Percentiles rank a stretch among this genome's conserved stretches.
phyloP scores from a whole-genome alignment of 2,329 filamentous ascomycete species.

The Botryosphaeria agaves region DNA sequence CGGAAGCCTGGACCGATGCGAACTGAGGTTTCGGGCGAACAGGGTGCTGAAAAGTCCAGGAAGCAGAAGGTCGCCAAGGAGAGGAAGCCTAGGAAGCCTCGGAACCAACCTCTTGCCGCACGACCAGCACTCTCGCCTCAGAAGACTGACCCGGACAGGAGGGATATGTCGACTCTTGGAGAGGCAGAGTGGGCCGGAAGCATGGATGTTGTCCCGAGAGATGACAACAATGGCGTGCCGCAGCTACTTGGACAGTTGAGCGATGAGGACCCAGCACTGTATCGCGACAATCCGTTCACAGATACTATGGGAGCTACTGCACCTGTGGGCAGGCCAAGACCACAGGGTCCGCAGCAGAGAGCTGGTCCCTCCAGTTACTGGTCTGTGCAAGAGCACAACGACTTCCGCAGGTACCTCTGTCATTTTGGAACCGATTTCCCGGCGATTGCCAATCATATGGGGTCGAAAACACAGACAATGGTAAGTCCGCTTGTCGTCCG shows the following conservation, averaged over 20 bases:
- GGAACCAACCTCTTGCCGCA: conserved; percentile 22
- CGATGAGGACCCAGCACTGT: too few relatives aligned
- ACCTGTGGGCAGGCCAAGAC: conserved; percentile 13
- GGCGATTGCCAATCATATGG: conserved; percentile 61
- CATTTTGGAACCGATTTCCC: conserved; percentile 68
- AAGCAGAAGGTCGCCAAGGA: conserved; percentile 13
- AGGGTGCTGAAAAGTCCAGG: conserved; percentile 14
- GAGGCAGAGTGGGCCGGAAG: too few relatives aligned
- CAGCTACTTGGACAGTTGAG: too few relatives aligned
- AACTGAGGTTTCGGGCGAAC: conserved; percentile 8
- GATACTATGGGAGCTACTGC: conserved; percentile 14
- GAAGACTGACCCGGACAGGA: conserved; percentile 14
- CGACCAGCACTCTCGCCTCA: conserved; percentile 17
- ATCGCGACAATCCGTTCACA: too few relatives aligned
- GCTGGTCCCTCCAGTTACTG: conserved; percentile 65
- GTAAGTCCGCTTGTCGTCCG: conserved; percentile 30
- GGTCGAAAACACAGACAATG: conserved; percentile 76
- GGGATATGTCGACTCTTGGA: conserved; percentile 13
- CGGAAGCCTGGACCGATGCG: conserved; percentile 12
- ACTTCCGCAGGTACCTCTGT: conserved; percentile 54
- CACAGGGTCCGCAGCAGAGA: conserved; percentile 21
- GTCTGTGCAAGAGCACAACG: conserved; percentile 66
- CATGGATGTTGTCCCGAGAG: too few relatives aligned
- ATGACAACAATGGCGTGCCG: too few relatives aligned
- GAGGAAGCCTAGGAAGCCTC: conserved; percentile 20